These are phyloP conservation scores for Arabis hirsuta DNA, from an alignment of 345 rosid genomes.

Conservation along the genomic window DNA sequence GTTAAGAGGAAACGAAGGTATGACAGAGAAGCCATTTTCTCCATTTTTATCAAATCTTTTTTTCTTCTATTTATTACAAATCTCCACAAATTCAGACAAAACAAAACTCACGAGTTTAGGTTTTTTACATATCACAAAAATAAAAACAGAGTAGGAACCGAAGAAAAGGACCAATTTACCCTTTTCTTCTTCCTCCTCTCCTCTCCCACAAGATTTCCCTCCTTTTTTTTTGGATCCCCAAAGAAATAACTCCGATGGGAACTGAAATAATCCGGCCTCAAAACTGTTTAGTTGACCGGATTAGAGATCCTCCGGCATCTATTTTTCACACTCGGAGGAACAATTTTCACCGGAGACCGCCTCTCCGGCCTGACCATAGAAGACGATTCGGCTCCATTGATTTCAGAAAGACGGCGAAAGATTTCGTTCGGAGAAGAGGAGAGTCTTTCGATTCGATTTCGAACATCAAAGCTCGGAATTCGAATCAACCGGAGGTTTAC, in stretches of 20 bases:
- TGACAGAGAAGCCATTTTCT: conserved; percentile 28
- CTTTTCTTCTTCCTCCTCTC: conserved; percentile 42
- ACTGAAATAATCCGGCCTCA: conserved; percentile 83
- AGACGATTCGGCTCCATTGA: conserved; percentile 51
- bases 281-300: conserved; percentile 56
- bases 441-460: conserved; percentile 55
- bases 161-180: conserved; percentile 42
- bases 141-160: conserved; percentile 32
- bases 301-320: conserved; percentile 53
- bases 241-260: conserved; percentile 53
- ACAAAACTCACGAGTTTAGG: background rate
- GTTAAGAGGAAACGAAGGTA: conserved; percentile 37
- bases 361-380: conserved; percentile 45
- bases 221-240: background rate
- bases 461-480: conserved; percentile 40
- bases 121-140: background rate
- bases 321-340: conserved; percentile 55
- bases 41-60: conserved; percentile 23
- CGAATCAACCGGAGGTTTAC: conserved; percentile 49
- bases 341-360: conserved; percentile 51
- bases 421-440: conserved; percentile 53
- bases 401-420: conserved; percentile 35
- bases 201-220: background rate
- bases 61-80: conserved; percentile 34
- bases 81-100: background rate